phyloP scores from a whole-genome alignment of 1,139 yeast genomes.

The Suhomyces bribrorum region DNA sequence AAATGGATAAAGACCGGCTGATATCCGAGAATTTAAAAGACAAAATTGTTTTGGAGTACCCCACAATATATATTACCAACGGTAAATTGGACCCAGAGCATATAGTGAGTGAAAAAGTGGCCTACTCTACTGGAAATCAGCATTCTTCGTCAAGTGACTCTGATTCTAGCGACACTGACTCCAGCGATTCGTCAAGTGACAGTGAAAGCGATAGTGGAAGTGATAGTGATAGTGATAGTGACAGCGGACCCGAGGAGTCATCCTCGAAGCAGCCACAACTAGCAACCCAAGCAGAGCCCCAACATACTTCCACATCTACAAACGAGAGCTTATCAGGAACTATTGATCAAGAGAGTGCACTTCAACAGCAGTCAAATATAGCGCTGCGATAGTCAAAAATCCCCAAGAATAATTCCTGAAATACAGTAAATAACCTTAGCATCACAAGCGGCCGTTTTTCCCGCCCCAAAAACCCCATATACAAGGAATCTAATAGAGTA shows the following conservation, averaged over 20 bases:
- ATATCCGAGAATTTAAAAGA: conserved; percentile 53
- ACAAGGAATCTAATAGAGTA: not conserved
- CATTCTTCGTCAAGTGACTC: conserved; percentile 10
- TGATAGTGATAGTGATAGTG: conserved; percentile 16
- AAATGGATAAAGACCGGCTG: conserved; percentile 21
- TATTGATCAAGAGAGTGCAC: no score
- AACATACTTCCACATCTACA: not conserved
- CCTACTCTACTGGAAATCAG: conserved; percentile 21
- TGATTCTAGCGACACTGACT: conserved; percentile 14
- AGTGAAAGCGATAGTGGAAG: conserved; percentile 10
- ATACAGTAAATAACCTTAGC: no score
- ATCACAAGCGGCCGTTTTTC: no score
- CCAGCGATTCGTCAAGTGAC: conserved; percentile 4
- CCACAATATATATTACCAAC: conserved; percentile 55
- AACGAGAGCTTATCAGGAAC: not conserved
- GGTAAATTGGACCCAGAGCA: conserved; percentile 17
- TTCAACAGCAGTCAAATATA: no score
- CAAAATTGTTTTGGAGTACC: conserved; percentile 71
- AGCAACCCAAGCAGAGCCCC: no score
- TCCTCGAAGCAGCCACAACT: no score
- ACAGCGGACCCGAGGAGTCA: conserved; percentile 24
- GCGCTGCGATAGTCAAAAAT: no score
- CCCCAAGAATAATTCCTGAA: no score
- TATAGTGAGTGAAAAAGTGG: conserved; percentile 16
- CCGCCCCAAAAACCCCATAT: not conserved